Percentiles rank a stretch among this genome's conserved stretches.
phyloP scores from a whole-genome alignment of 2,329 filamentous ascomycete species.

The Paecilomyces dactylethromorphus region DNA sequence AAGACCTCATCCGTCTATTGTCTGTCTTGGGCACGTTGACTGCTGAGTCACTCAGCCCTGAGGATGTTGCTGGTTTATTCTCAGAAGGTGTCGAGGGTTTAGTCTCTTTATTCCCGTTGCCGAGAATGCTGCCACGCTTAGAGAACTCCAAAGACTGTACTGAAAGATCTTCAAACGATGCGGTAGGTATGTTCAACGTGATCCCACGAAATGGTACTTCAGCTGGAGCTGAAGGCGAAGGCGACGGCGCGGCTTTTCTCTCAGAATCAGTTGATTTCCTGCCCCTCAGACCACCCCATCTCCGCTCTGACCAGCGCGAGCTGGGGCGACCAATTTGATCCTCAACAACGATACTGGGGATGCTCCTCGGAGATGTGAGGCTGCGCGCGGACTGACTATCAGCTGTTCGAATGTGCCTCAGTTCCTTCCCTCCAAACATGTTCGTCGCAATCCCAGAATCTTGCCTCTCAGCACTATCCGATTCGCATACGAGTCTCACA shows the following conservation, averaged over 20 bases:
- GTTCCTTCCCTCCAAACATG: conserved; percentile 7
- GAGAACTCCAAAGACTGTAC: conserved; percentile 52
- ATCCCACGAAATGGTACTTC: conserved; percentile 42
- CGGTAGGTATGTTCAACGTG: conserved; percentile 50
- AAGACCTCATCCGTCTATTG: conserved; percentile 21
- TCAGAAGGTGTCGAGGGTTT: neutral
- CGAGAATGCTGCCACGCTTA: conserved; percentile 54
- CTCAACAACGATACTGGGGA: conserved; percentile 36
- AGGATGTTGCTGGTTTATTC: neutral
- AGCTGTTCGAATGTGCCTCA: conserved; percentile 10
- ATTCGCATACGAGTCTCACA: conserved; percentile 15
- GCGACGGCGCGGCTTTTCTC: conserved; percentile 16
- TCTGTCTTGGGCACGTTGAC: conserved; percentile 12
- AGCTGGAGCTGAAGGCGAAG: conserved; percentile 26
- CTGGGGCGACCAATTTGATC: conserved; percentile 27
- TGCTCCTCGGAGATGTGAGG: conserved; percentile 25
- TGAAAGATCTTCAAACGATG: conserved; percentile 47
- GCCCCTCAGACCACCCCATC: conserved; percentile 30
- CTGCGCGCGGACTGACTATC: conserved; percentile 16
- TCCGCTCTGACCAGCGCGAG: conserved; percentile 39
- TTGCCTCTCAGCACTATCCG: conserved; percentile 10
- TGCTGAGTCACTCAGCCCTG: neutral
- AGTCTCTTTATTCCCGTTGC: conserved; percentile 16
- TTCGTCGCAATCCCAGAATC: conserved; percentile 10
- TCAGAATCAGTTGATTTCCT: conserved; percentile 29